phyloP scores from a whole-genome alignment of 73 alveolate genomes.

The Tetrahymena borealis region DNA sequence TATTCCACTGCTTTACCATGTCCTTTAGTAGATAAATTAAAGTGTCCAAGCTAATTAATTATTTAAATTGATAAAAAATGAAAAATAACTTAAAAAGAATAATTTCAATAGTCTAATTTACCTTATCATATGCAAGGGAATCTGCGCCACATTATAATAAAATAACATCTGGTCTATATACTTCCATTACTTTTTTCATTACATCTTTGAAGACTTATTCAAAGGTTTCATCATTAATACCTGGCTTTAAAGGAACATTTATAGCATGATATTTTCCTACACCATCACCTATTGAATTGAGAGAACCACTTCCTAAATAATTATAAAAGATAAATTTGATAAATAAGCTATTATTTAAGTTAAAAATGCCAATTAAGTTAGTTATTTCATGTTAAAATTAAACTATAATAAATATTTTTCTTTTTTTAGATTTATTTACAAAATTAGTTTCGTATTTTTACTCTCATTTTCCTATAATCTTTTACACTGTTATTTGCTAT shows the following conservation, averaged over 20 bases:
- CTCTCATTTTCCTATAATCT: too few relatives aligned
- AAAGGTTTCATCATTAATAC: constrained; percentile 89
- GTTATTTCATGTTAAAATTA: too few relatives aligned
- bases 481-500: too few relatives aligned
- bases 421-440: too few relatives aligned
- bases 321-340: too few relatives aligned
- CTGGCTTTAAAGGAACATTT: constrained; percentile 91
- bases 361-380: too few relatives aligned
- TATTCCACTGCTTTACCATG: constrained; percentile 93
- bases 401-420: too few relatives aligned
- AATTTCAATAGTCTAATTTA: neutral
- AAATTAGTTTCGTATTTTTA: too few relatives aligned
- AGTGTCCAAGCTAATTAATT: constrained; percentile 80
- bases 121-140: constrained; percentile 86
- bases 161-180: constrained; percentile 86
- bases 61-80: too few relatives aligned
- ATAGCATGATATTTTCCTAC: constrained; percentile 86
- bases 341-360: too few relatives aligned
- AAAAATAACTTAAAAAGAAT: neutral
- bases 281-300: constrained; percentile 83
- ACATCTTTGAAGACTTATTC: constrained; percentile 65
- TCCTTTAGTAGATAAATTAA: constrained; percentile 88
- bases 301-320: constrained; percentile 65
- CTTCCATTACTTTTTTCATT: constrained; percentile 70
- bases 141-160: constrained; percentile 97